Conservation (phyloP, 805 yeast species). For the Candida peoriensis region DNA sequence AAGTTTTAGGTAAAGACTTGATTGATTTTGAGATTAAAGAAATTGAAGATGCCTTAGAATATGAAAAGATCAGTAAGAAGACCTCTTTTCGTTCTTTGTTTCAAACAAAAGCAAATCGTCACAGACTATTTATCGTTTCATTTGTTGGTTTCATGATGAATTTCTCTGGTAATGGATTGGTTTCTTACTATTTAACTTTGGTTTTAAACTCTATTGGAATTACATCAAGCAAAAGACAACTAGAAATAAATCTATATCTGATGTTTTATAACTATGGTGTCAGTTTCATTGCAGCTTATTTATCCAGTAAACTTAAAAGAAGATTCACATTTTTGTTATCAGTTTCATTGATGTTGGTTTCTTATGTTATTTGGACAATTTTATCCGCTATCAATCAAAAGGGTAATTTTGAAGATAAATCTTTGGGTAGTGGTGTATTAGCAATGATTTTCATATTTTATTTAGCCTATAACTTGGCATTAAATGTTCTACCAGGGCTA, state of each 20-base stretch:
- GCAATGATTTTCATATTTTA: constrained; percentile 46
- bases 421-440: constrained; percentile 41
- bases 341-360: constrained; percentile 30
- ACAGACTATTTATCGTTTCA: constrained; percentile 33
- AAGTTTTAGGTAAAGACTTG: no score
- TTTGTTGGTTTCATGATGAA: constrained; percentile 36
- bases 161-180: constrained; percentile 47
- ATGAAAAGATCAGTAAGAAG: constrained; percentile 31
- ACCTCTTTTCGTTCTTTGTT: constrained; percentile 35
- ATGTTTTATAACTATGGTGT: constrained; percentile 40
- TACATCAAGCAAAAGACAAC: constrained; percentile 37
- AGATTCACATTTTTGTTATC: constrained; percentile 32
- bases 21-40: constrained; percentile 33
- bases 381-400: constrained; percentile 43
- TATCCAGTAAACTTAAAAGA: constrained; percentile 28
- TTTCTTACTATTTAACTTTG: constrained; percentile 43
- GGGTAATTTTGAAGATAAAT: constrained; percentile 34
- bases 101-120: constrained; percentile 34
- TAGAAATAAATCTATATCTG: constrained; percentile 48
- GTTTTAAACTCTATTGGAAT: constrained; percentile 48
- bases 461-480: constrained; percentile 36
- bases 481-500: constrained; percentile 39
- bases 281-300: constrained; percentile 26
- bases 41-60: constrained; percentile 34
- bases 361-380: constrained; percentile 39